Percentiles rank a stretch among this genome's conserved stretches.
Evolutionary conservation across 805 yeast species (phyloP).

Genomic region (Torulaspora maleeae): DNA sequence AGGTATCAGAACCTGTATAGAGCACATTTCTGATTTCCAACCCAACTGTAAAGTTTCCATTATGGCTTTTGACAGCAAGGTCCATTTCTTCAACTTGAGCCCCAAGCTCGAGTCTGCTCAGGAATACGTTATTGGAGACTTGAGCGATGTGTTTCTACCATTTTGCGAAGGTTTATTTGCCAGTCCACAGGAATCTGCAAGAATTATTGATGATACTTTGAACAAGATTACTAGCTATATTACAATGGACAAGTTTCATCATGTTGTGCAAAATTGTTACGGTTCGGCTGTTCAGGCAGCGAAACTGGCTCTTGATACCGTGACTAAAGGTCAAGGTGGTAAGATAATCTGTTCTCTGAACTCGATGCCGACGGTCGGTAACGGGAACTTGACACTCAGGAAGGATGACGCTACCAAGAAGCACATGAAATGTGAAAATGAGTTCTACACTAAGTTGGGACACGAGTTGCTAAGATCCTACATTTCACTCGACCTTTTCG

Average conservation of each 20-base stretch:
- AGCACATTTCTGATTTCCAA: slow-evolving; percentile 31
- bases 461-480: slow-evolving; percentile 51
- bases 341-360: slow-evolving; percentile 67
- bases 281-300: slow-evolving; percentile 79
- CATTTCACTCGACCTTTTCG: slow-evolving; percentile 74
- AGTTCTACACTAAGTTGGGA: slow-evolving; percentile 57
- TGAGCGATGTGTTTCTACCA: slow-evolving; percentile 64
- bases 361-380: slow-evolving; percentile 73
- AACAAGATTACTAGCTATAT: slow-evolving; percentile 42
- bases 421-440: slow-evolving; percentile 54
- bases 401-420: slow-evolving; percentile 44
- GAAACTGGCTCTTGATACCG: slow-evolving; percentile 49
- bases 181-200: slow-evolving; percentile 63
- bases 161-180: slow-evolving; percentile 71
- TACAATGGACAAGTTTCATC: slow-evolving; percentile 27
- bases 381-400: slow-evolving; percentile 55
- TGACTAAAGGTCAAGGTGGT: slow-evolving; percentile 65
- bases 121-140: slow-evolving; percentile 59
- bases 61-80: slow-evolving; percentile 64
- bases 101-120: slow-evolving; percentile 52
- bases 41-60: slow-evolving; percentile 57
- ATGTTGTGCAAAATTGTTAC: slow-evolving; percentile 55
- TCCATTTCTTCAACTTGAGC: slow-evolving; percentile 69
- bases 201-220: slow-evolving; percentile 63
- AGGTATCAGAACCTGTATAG: slow-evolving; percentile 57